Base-by-base conservation (phyloP, 441 rosid genomes). In the Populus trichocarpa region DNA sequence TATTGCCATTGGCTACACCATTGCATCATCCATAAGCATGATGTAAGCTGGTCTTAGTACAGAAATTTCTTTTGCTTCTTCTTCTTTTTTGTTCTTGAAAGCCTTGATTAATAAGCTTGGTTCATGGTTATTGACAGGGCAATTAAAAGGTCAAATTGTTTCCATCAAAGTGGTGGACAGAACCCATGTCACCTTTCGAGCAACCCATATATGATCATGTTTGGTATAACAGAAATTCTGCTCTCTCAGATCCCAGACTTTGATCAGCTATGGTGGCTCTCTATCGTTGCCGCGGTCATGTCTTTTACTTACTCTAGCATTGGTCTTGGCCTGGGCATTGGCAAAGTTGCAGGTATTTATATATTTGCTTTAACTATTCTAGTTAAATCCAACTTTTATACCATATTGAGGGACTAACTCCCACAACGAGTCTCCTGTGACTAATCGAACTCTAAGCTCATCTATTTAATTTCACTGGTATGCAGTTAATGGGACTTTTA, bases 221-320 rank as follows among this genome's bases (percentile, higher is more conserved):
- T 93, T 77, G 98, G 97, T 11, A 12, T 92, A 5, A 82, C 61
- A 10, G 86, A 92, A 75, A 84, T 92, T 53, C 20, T 92, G 22
- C 82, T 88, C 85, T 93, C 98, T 72, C 98, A 93, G 74, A 93
- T 93, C 77, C 97, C 95, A n/a, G 95, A 87, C 83, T 89, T 92
- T 65, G 92, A 90, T 80, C 97, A 87, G 79, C 80, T 93, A 22
- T 90, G 94, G 97, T 92, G 97, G 97, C 93, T 93, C 72, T 92
- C 98, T 65, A 75, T 84, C 76, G 85, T 90, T n/a, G 98, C 94
- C n/a, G 95, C 98, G 4, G 86, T 93, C 65, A 93, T 93, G 98
- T 92, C 97, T 72, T 90, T 92, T 81, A 90, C 93, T 74, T 92
- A 92, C 84, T 92, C 98, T n/a, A 69, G 89, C 1, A 87, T 87